Evolutionary conservation across 257 asterid species (phyloP).

Genomic region (Knoxia roxburghii): DNA sequence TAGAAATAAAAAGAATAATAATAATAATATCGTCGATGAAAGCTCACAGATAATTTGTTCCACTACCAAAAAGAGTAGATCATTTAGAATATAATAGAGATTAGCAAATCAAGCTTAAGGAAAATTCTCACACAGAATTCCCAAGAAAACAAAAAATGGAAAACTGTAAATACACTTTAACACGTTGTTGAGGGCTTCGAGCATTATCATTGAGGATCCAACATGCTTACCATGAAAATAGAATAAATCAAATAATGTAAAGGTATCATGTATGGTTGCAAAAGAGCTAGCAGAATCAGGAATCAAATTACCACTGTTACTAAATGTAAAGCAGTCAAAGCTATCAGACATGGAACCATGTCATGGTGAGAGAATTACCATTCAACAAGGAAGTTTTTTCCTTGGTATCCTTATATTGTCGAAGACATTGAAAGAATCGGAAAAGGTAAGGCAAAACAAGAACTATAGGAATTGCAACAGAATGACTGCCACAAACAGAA

Average conservation of each 20-base stretch:
- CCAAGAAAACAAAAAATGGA: too few species aligned
- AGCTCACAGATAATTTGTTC: background rate
- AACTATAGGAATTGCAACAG: constrained; percentile 83
- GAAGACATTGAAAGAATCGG: constrained; percentile 94
- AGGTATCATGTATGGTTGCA: background rate
- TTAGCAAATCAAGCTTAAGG: constrained; percentile 1
- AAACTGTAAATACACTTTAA: background rate
- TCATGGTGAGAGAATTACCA: constrained; percentile 40
- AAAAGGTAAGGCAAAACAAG: constrained; percentile 92
- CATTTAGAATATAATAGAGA: constrained; percentile 3
- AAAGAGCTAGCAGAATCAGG: background rate
- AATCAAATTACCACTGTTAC: background rate
- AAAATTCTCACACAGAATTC: background rate
- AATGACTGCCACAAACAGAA: constrained; percentile 97
- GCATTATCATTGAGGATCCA: background rate
- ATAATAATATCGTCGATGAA: background rate
- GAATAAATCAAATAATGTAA: constrained; percentile 4
- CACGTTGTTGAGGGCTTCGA: background rate
- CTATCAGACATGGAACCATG: background rate
- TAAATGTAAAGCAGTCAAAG: background rate
- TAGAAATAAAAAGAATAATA: background rate
- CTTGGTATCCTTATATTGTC: constrained; percentile 86
- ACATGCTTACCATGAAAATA: background rate
- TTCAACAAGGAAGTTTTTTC: constrained; percentile 78
- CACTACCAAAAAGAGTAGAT: background rate